phyloP scores from a whole-genome alignment of 257 asterid species.

The Nicotiana knightiana region DNA sequence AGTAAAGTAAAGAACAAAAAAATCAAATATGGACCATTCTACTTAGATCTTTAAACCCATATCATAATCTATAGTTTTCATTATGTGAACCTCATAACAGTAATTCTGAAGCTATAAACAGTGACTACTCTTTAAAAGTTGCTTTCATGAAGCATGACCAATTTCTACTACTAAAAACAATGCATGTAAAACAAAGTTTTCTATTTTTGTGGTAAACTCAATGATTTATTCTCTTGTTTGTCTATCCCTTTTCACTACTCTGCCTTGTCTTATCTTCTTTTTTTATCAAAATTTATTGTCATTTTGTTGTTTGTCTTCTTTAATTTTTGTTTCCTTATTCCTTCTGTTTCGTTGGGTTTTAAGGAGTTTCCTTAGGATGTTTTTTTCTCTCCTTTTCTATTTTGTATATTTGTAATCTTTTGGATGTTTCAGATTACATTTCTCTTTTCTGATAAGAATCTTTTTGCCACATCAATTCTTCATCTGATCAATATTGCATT shows the following conservation, averaged over 20 bases:
- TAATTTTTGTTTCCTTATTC: conserved; percentile 13
- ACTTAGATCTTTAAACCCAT: conserved; percentile 13
- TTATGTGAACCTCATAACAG: background rate
- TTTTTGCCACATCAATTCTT: background rate
- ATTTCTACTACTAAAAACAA: background rate
- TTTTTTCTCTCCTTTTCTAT: background rate
- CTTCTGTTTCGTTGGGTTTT: conserved; percentile 14
- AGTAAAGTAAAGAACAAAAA: background rate
- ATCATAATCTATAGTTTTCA: background rate
- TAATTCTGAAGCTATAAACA: background rate
- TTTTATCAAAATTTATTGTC: conserved; percentile 1
- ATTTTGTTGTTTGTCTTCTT: conserved; percentile 11
- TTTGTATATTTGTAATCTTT: conserved; percentile 6
- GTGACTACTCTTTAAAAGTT: background rate
- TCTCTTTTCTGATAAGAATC: background rate
- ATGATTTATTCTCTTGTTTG: conserved; percentile 26
- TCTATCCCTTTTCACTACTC: conserved; percentile 16
- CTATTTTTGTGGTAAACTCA: conserved; percentile 19
- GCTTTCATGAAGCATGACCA: background rate
- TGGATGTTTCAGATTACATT: background rate
- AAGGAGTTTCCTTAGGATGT: background rate
- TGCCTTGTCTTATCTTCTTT: conserved; percentile 10
- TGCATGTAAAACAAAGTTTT: background rate
- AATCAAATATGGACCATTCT: conserved; percentile 4
- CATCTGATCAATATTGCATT: conserved; percentile 5